Conservation (phyloP, 1,284 basidiomycete genomes). For the Pascua sp. region DNA sequence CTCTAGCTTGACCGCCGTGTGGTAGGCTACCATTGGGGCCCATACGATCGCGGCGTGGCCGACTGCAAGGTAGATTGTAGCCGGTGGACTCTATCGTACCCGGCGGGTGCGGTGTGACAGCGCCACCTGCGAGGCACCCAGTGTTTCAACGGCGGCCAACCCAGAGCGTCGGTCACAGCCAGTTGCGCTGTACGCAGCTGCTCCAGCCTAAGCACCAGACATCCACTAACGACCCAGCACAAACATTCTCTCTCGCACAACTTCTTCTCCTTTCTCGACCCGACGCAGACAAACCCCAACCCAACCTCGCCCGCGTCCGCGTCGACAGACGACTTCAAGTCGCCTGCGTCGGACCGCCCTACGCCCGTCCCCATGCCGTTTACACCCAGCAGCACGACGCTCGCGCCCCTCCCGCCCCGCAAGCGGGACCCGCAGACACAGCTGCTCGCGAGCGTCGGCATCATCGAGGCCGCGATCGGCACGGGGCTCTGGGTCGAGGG, state of each 20-base stretch:
- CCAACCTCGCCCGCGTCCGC: conserved; percentile 19
- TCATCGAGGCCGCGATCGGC: conserved; percentile 54
- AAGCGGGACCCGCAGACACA: conserved; percentile 44
- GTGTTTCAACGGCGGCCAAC: neutral
- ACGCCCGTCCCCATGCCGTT: conserved; percentile 30
- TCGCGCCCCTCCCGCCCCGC: conserved; percentile 30
- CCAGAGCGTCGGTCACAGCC: neutral
- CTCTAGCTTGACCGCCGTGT: too few relatives aligned
- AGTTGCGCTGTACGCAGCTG: neutral
- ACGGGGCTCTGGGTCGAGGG: conserved; percentile 79
- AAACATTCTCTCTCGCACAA: conserved; percentile 91
- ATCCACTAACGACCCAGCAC: conserved; percentile 52
- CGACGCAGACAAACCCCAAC: conserved; percentile 48
- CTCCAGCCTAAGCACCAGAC: too few relatives aligned
- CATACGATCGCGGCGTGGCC: too few relatives aligned
- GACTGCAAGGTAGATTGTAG: too few relatives aligned
- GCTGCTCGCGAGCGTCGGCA: conserved; percentile 48
- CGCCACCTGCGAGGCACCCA: too few relatives aligned
- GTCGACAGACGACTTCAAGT: conserved; percentile 1
- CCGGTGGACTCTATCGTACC: too few relatives aligned
- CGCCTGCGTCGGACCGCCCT: conserved; percentile 5
- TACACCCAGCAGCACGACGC: conserved; percentile 22
- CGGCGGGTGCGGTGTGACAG: neutral
- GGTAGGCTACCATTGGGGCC: too few relatives aligned
- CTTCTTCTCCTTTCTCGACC: conserved; percentile 83